phyloP scores from a whole-genome alignment of 805 yeast species.

The Sugiyamaella floridensis region DNA sequence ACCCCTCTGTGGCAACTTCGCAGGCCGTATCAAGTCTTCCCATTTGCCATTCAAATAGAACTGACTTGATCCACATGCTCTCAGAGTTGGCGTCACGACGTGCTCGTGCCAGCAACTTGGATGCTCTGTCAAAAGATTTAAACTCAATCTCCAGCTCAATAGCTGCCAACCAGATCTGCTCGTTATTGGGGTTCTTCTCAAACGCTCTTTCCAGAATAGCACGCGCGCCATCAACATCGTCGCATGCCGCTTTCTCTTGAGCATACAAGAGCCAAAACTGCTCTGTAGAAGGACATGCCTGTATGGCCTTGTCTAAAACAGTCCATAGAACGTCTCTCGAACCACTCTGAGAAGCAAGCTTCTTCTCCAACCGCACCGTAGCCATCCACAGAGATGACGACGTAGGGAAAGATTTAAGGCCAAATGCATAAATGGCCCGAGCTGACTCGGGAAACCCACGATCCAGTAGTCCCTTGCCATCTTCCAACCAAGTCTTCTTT shows the following conservation, averaged over 20 bases:
- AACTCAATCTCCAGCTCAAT: slow-evolving; percentile 52
- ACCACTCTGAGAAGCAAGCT: slow-evolving; percentile 16
- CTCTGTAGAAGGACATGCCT: slow-evolving; percentile 42
- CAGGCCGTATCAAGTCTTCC: slow-evolving; percentile 35
- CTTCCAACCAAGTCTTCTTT: slow-evolving; percentile 31
- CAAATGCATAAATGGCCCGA: slow-evolving; percentile 42
- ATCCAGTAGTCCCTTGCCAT: slow-evolving; percentile 31
- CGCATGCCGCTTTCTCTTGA: slow-evolving; percentile 53
- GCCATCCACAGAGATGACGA: slow-evolving; percentile 26
- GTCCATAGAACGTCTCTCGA: slow-evolving; percentile 31
- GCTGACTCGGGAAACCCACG: slow-evolving; percentile 33
- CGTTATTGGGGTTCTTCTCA: slow-evolving; percentile 38
- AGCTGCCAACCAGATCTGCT: slow-evolving; percentile 65
- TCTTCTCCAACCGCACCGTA: slow-evolving; percentile 25
- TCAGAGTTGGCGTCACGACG: slow-evolving; percentile 35
- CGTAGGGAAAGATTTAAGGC: slow-evolving; percentile 43
- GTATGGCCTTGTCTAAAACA: slow-evolving; percentile 49
- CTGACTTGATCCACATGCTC: slow-evolving; percentile 56
- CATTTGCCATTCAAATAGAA: slow-evolving; percentile 43
- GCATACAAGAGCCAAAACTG: slow-evolving; percentile 63
- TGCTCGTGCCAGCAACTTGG: slow-evolving; percentile 37
- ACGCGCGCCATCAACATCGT: slow-evolving; percentile 47
- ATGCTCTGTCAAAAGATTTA: slow-evolving; percentile 33
- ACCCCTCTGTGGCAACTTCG: slow-evolving; percentile 39
- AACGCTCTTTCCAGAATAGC: slow-evolving; percentile 46